A percentile compares a stretch with the other conserved stretches of the same genome.
phyloP scores from a whole-genome alignment of 2,329 filamentous ascomycete genomes.

The Calycina herbarum region DNA sequence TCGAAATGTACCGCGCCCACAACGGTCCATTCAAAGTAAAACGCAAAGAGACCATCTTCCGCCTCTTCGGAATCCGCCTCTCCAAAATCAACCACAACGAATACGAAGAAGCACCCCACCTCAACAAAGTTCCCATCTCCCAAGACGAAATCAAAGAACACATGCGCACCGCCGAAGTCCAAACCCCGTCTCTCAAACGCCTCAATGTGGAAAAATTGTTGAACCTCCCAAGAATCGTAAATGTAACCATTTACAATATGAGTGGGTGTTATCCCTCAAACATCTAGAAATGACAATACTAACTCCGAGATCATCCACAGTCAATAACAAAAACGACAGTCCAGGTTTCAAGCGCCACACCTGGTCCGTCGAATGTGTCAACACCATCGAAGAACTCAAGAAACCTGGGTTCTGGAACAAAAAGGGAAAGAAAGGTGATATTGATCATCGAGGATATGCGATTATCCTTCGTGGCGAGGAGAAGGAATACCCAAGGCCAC shows the following conservation, averaged over 20 bases:
- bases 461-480: background rate
- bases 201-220: background rate
- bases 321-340: background rate
- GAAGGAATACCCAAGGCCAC: background rate
- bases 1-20: background rate
- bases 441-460: background rate
- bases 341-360: background rate
- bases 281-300: too few relatives aligned
- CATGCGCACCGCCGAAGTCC: background rate
- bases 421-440: background rate
- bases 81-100: background rate
- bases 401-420: background rate
- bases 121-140: constrained; percentile 2
- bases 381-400: background rate
- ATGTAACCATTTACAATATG: background rate
- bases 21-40: background rate
- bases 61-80: background rate
- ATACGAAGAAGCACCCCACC: background rate
- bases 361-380: background rate
- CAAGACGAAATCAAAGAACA: constrained; percentile 8
- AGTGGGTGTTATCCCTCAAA: too few relatives aligned
- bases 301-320: background rate
- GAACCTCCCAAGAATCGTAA: background rate
- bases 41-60: background rate
- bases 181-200: background rate